Evolutionary conservation across 2,329 filamentous ascomycete species (phyloP).

Genomic region (Alternaria sp.): DNA sequence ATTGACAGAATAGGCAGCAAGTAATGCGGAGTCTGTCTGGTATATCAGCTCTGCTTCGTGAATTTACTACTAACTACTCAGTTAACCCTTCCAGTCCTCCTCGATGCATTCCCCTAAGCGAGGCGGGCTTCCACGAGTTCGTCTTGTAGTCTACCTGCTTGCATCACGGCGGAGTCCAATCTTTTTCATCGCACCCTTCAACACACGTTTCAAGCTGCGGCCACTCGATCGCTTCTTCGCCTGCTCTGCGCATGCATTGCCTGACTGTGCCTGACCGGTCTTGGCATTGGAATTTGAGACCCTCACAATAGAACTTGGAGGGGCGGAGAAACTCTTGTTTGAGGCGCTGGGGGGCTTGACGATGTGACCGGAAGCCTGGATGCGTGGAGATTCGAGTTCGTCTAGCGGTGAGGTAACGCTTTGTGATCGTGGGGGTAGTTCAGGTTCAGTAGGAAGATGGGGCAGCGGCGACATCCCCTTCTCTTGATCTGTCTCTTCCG

Average conservation of each 20-base stretch:
- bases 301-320: too few species aligned
- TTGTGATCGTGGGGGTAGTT: neutral
- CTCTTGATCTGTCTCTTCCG: neutral
- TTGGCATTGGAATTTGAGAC: too few species aligned
- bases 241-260: neutral
- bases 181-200: neutral
- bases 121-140: neutral
- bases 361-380: neutral
- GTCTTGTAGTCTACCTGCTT: neutral
- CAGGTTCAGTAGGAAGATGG: fast-evolving
- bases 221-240: neutral
- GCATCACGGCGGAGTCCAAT: neutral
- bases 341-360: too few species aligned
- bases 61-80: neutral
- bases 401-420: too few species aligned
- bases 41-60: neutral
- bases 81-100: neutral
- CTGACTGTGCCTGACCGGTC: neutral
- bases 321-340: too few species aligned
- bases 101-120: neutral
- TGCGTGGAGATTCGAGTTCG: neutral
- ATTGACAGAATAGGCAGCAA: neutral
- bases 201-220: neutral
- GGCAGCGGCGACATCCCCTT: neutral
- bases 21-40: neutral